Percentiles rank a stretch among this genome's conserved stretches.
phyloP scores from a whole-genome alignment of 306 rosid species.

The Potentilla sterilis region DNA sequence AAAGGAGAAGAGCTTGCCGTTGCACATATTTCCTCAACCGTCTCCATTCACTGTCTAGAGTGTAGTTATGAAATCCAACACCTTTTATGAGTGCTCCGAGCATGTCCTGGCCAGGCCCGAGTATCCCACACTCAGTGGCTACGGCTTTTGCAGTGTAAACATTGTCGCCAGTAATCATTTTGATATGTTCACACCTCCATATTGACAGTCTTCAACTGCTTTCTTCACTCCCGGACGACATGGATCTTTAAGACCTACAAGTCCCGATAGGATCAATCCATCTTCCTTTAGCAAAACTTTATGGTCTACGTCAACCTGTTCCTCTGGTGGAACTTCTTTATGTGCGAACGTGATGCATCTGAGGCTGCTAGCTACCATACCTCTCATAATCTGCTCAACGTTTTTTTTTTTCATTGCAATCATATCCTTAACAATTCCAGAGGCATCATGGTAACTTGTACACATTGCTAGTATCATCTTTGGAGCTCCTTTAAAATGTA shows the following conservation, averaged over 20 bases:
- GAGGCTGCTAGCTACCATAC: slow-evolving; percentile 38
- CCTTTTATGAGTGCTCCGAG: slow-evolving; percentile 34
- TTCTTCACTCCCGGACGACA: slow-evolving; percentile 30
- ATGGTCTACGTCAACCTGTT: neutral
- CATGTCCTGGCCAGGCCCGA: slow-evolving; percentile 10
- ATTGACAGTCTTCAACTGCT: slow-evolving; percentile 32
- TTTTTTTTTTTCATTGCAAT: neutral
- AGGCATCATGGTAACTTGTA: slow-evolving; percentile 27
- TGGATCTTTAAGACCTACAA: slow-evolving; percentile 41
- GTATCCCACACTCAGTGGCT: slow-evolving; percentile 39
- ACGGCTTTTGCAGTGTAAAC: slow-evolving; percentile 35
- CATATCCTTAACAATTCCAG: slow-evolving; percentile 21
- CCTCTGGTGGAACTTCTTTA: slow-evolving; percentile 9
- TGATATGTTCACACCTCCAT: slow-evolving; percentile 32
- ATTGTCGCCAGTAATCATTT: slow-evolving; percentile 41
- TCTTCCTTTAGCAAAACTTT: slow-evolving; percentile 15
- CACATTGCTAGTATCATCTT: slow-evolving; percentile 43
- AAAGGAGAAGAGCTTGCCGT: slow-evolving; percentile 39
- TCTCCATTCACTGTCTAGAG: slow-evolving; percentile 30
- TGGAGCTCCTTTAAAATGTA: slow-evolving; percentile 52
- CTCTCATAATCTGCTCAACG: slow-evolving; percentile 31
- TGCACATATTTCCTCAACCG: slow-evolving; percentile 30
- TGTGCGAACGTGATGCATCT: slow-evolving; percentile 44
- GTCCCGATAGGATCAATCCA: slow-evolving; percentile 25
- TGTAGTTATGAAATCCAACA: slow-evolving; percentile 28